Evolutionary conservation across 129 eudicot genomes (phyloP), one percentile per base, ranked within the genome.

Genomic region (Pseudognaphalium luteoalbum): DNA sequence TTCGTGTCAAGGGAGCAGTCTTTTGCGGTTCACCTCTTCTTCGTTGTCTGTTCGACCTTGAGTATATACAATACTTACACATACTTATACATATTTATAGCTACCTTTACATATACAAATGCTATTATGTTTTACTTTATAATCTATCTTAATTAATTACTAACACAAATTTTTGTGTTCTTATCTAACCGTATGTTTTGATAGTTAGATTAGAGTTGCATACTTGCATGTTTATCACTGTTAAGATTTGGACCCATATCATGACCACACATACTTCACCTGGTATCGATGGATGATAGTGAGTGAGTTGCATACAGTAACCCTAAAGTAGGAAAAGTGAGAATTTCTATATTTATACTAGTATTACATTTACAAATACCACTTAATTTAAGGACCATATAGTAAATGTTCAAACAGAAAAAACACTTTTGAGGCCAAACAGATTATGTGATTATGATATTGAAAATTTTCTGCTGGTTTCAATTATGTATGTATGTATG

Each of bases 31-130:
- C 51, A 68, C 56, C 83, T 83, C 60, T 78, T 62, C 54, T 83
- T 83, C 83, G 77, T 83, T 78, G 83, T 78, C 83, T 83, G 86
- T 83, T 83, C 86, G 86, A 83, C 86, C 86, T 83, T 83, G 86
- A 74, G 15, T 68, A 67, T 54, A 57, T 30, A 20, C 42, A 7
- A 65, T 65, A 65, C 12, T 15, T 21, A 64, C 0, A 25, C 28
- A 25, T 25, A 25, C 28, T 25, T 25, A 25, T 25, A 25, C 28
- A 25, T 25, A 25, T 25, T 25, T 25, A 25, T 25, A 25, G 0
- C 28, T 25, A 25, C 28, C 1, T 25, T 5, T 61, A 60, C 0
- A 28, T 63, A 63, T 34, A 71, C 8, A 39, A 10, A 25, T 30
- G 35, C 74, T 70, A 28, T 25, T 16, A 15, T 33, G 3, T 2